Evolutionary conservation across 2,329 filamentous ascomycete species (phyloP).

Genomic region (Furcasterigmium sp.): DNA sequence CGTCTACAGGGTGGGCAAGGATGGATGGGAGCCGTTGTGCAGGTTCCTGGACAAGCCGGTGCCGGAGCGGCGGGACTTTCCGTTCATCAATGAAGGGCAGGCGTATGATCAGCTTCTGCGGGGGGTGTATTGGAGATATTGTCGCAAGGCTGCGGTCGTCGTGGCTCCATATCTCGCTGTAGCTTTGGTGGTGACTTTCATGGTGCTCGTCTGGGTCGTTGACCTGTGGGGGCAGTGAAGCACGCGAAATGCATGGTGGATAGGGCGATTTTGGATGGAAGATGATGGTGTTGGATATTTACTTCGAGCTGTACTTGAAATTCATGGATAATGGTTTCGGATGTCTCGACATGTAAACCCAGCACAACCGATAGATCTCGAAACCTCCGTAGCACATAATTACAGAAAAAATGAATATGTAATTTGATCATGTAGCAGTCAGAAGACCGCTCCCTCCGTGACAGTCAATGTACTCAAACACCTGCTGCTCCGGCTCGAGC

Average conservation of each 20-base stretch:
- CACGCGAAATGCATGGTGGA: no score
- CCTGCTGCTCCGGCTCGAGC: constrained; percentile 29
- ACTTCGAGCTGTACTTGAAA: no score
- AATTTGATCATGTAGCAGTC: no score
- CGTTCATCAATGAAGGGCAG: constrained; percentile 21
- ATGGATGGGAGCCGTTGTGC: constrained; percentile 39
- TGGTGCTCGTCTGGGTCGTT: no score
- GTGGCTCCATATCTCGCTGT: neutral
- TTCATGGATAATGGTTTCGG: no score
- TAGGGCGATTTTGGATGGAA: no score
- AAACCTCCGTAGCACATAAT: no score
- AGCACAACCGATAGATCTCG: no score
- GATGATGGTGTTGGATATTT: no score
- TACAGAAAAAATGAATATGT: no score
- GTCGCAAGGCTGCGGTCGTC: neutral
- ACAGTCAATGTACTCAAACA: constrained; percentile 35
- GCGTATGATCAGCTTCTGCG: neutral
- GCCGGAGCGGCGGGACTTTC: constrained; percentile 25
- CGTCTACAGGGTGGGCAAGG: constrained; percentile 13
- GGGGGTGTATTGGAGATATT: neutral
- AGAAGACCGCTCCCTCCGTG: constrained; percentile 29
- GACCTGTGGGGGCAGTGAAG: no score
- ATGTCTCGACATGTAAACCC: no score
- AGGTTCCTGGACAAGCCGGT: constrained; percentile 28
- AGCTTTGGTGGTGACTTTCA: neutral